Base-by-base conservation (phyloP, 345 rosid genomes). In the Eucalyptus grandis region DNA sequence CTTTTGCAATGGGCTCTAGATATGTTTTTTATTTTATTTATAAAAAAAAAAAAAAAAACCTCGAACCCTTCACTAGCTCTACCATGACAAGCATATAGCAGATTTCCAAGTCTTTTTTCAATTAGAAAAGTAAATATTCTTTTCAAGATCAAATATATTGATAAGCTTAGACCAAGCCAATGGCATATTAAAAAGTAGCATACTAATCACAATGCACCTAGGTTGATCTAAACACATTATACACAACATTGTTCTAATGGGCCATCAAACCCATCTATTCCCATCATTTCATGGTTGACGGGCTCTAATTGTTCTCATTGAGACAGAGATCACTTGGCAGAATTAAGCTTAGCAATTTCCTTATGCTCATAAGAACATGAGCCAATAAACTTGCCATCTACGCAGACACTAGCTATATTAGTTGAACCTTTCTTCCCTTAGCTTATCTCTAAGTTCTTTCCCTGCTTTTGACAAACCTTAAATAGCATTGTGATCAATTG, bases 291-390 rank as follows among this genome's bases (percentile, higher is more conserved):
- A 58, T 6, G 56, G 40, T 77, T 40, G 46, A 44, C 1, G 0
- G 14, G 47, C 82, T 87, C 50, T 37, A 11, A 44, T 47, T 86
- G 69, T 49, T 43, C 80, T 72, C 95, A 89, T 93, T 92, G 93
- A 50, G 17, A 24, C 87, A 97, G 49, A 14, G 97, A 97, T 89
- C 86, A 91, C 90, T 90, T 95, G 17, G 93, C 96, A 58, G 94
- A 98, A 60, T 94, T 92, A 51, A 95, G 95, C 95, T 91, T 97
- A 16, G 99, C 95, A 19, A 88, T 93, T 50, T 96, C 96, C 87
- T 94, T 97, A 30, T 93, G 92, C 80, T 94, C 92, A 1, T 97
- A 96, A 51, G 95, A 89, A 53, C 90, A 93, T 1, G 97, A 95
- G 80, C 94, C 94, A 31, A 96, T 56, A 44, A 95, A 88, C 5